Percentiles rank a stretch among this genome's conserved stretches.
phyloP scores from a whole-genome alignment of 2,329 filamentous ascomycete genomes.

The Aspergillus vadensis region DNA sequence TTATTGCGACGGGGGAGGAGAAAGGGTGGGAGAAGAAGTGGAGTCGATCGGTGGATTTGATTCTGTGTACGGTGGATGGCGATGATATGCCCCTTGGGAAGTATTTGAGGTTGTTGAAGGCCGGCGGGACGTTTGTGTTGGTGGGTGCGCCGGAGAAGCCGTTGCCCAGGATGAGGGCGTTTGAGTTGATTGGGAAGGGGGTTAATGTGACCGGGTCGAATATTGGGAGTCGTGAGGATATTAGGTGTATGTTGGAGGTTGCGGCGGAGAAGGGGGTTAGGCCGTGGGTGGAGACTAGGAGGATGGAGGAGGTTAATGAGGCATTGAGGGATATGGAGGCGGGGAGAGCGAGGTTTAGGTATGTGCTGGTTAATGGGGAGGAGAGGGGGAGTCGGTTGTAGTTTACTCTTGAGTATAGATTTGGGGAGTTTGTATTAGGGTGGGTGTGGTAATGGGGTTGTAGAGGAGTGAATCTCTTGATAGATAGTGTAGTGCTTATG shows the following conservation, averaged over 20 bases:
- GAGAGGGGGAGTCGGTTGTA: conserved; percentile 34
- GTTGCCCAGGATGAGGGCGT: conserved; percentile 57
- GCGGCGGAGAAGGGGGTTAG: conserved; percentile 45
- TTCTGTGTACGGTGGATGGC: conserved; percentile 60
- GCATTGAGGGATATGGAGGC: conserved; percentile 49
- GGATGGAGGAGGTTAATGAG: conserved; percentile 47
- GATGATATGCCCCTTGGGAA: conserved; percentile 63
- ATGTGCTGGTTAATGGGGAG: conserved; percentile 47
- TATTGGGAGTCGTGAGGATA: conserved; percentile 48
- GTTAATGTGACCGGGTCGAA: conserved; percentile 54
- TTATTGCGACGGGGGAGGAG: conserved; percentile 61
- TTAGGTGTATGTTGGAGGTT: conserved; percentile 47
- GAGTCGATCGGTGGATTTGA: conserved; percentile 55
- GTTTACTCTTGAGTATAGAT: not conserved
- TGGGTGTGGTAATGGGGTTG: not conserved
- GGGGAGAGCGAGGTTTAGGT: conserved; percentile 51
- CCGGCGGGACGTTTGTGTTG: conserved; percentile 65
- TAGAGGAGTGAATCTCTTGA: no score
- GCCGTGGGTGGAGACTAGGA: conserved; percentile 46
- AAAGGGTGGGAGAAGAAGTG: conserved; percentile 55
- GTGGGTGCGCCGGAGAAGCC: conserved; percentile 66
- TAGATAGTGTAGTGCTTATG: no score
- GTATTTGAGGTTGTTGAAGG: conserved; percentile 63
- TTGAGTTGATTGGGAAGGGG: conserved; percentile 60
- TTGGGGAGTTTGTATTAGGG: not conserved